These are phyloP conservation scores for Solanum dulcamara DNA, from an alignment of 257 asterid genomes.

Conservation along the genomic window DNA sequence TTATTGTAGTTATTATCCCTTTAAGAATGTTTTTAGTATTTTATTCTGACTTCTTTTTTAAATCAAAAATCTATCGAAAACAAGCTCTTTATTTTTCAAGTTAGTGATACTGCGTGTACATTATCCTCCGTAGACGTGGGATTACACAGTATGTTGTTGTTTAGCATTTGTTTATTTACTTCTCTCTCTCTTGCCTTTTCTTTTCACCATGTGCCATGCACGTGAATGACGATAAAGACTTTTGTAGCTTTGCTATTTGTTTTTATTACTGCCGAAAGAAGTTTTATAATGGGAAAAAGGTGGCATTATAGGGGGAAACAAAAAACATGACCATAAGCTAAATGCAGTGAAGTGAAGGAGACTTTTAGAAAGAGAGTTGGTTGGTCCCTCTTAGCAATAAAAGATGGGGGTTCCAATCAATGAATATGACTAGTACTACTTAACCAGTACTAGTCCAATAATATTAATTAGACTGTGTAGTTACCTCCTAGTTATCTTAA, in stretches of 20 bases:
- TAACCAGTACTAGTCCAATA: constrained; percentile 6
- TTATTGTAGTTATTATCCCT: neutral
- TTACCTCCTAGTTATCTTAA: neutral
- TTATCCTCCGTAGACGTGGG: too few species aligned
- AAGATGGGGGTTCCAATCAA: constrained; percentile 18
- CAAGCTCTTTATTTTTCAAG: too few species aligned
- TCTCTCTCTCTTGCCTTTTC: neutral
- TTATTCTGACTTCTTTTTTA: too few species aligned
- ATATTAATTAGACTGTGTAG: constrained; percentile 14
- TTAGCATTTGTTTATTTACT: neutral
- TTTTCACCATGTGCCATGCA: constrained; percentile 36
- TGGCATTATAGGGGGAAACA: constrained; percentile 8
- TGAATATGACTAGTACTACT: constrained; percentile 46
- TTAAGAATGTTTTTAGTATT: too few species aligned
- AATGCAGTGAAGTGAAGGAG: constrained; percentile 32
- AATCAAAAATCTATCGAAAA: too few species aligned
- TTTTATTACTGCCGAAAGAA: constrained; percentile 27
- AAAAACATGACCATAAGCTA: neutral
- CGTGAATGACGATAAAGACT: constrained; percentile 64
- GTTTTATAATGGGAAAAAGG: neutral
- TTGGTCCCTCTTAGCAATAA: constrained; percentile 49
- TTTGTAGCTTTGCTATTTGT: constrained; percentile 72
- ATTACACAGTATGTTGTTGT: too few species aligned
- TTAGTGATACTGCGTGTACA: rapidly evolving
- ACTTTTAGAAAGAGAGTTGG: constrained; percentile 15